These are phyloP conservation scores for Hymenoscyphus salicellus DNA, from an alignment of 2,329 filamentous ascomycete genomes.

Conservation along the genomic window DNA sequence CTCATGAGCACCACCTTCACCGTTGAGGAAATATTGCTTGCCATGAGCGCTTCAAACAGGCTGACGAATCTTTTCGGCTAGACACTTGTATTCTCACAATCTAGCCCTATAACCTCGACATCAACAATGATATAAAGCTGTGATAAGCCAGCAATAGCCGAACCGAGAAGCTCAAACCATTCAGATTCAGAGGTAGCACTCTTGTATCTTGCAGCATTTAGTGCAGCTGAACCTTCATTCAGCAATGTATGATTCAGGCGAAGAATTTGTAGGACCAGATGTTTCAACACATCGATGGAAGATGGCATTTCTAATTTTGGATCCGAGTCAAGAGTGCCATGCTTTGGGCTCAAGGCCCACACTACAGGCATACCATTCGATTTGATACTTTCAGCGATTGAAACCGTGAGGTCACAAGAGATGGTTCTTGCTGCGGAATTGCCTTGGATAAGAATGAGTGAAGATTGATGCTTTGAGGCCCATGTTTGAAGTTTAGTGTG, in stretches of 20 bases:
- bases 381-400: neutral
- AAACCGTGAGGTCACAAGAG: slow-evolving; percentile 7
- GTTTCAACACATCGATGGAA: slow-evolving; percentile 12
- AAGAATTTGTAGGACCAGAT: slow-evolving; percentile 12
- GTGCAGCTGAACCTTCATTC: neutral
- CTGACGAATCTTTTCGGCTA: neutral
- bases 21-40: neutral
- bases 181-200: slow-evolving; percentile 16
- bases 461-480: slow-evolving; percentile 7
- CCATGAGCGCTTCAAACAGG: neutral
- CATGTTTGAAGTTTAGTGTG: slow-evolving; percentile 10
- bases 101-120: neutral
- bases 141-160: neutral
- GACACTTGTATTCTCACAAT: neutral
- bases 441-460: slow-evolving; percentile 8
- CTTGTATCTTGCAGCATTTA: slow-evolving; percentile 8
- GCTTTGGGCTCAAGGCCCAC: neutral
- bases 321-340: neutral
- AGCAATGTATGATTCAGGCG: slow-evolving; percentile 11
- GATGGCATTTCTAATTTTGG: neutral
- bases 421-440: neutral
- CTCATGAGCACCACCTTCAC: neutral
- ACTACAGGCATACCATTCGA: slow-evolving; percentile 1
- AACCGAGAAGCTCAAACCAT: slow-evolving; percentile 11
- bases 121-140: no score